These are phyloP conservation scores for Datura wrightii DNA, from an alignment of 257 asterid genomes.

Conservation along the genomic window DNA sequence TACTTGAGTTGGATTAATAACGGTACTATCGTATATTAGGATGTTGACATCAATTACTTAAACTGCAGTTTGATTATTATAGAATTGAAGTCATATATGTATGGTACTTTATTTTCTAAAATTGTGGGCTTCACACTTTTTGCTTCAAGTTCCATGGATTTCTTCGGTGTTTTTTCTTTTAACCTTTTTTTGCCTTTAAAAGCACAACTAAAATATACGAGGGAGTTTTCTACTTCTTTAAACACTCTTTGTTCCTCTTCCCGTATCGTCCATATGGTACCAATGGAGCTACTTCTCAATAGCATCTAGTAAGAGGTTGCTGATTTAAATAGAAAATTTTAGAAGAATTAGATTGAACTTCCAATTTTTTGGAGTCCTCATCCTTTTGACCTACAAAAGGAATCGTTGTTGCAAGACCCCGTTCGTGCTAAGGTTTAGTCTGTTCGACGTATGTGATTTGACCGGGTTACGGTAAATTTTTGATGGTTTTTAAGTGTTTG, in stretches of 20 bases:
- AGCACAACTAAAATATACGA: conserved; percentile 13
- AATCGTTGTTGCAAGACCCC: not conserved
- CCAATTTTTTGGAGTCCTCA: not conserved
- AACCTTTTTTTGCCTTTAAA: not conserved
- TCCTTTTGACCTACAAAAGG: not conserved
- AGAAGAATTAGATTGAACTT: conserved; percentile 8
- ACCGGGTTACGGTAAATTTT: too few species aligned
- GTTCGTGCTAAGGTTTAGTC: too few species aligned
- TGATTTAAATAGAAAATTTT: not conserved
- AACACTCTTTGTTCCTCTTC: not conserved
- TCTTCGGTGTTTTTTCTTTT: not conserved
- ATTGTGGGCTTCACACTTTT: not conserved
- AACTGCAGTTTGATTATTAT: not conserved
- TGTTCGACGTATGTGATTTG: too few species aligned
- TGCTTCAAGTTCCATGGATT: not conserved
- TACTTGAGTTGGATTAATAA: not conserved
- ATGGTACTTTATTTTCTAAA: conserved; percentile 1
- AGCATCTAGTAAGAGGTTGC: not conserved
- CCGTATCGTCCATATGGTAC: conserved; percentile 8
- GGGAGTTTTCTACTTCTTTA: not conserved
- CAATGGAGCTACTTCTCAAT: conserved; percentile 10
- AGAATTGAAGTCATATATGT: not conserved
- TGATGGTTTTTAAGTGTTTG: too few species aligned
- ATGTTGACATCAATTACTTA: too few species aligned
- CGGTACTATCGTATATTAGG: too few species aligned